Percentiles rank a stretch among this genome's conserved stretches.
Evolutionary conservation across 306 rosid genomes (phyloP).

Genomic region (Abrus pulchellus): DNA sequence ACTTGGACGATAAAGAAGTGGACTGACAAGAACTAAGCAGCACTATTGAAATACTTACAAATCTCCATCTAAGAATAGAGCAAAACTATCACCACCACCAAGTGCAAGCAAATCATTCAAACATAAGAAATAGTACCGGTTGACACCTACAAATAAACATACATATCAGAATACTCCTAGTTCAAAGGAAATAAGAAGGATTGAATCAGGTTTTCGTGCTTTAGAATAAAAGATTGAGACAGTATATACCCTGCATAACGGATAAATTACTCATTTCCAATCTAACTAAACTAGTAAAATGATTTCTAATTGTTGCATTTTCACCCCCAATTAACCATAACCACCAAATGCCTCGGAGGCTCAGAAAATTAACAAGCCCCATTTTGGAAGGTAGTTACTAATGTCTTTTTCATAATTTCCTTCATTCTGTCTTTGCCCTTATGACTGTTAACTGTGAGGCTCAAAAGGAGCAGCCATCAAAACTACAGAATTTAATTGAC

Average conservation of each 20-base stretch:
- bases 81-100: constrained; percentile 85
- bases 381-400: not conserved
- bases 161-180: not conserved
- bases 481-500: not conserved
- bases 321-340: not conserved
- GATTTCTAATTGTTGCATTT: not conserved
- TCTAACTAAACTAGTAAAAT: not conserved
- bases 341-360: not conserved
- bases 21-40: not conserved
- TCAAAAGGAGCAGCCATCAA: not conserved
- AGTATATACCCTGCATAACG: not conserved
- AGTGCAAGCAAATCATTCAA: constrained; percentile 68
- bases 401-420: not conserved
- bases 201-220: not conserved
- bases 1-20: not conserved
- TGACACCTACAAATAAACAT: constrained; percentile 56
- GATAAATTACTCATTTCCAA: not conserved
- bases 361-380: not conserved
- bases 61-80: constrained; percentile 79
- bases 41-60: constrained; percentile 61
- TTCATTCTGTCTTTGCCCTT: not conserved
- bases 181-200: not conserved
- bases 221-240: not conserved
- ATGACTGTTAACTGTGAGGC: not conserved
- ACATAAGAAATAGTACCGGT: constrained; percentile 71